A percentile compares a stretch with the other conserved stretches of the same genome.
These are phyloP conservation scores for Lindgomyces ingoldianus DNA, from an alignment of 495 filamentous ascomycete species.

Conservation along the genomic window DNA sequence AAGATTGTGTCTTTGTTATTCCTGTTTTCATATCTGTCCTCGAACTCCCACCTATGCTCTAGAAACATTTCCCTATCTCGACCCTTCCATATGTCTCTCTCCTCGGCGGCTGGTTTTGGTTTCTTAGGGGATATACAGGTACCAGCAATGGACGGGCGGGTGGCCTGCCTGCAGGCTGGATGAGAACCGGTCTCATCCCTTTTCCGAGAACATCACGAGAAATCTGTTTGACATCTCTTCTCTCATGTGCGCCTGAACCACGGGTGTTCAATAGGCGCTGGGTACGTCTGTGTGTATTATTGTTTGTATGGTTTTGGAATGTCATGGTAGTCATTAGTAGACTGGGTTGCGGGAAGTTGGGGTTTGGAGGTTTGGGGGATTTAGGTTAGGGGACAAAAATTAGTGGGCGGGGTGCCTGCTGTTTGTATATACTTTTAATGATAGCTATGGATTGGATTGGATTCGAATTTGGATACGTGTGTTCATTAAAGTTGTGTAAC, in stretches of 20 bases:
- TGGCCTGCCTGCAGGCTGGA: not conserved
- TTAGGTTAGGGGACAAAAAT: not conserved
- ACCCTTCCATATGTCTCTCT: not conserved
- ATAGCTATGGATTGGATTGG: not conserved
- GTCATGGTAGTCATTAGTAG: constrained; percentile 4
- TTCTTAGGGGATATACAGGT: constrained; percentile 22
- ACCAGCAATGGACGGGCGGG: constrained; percentile 30
- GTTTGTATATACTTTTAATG: constrained; percentile 37
- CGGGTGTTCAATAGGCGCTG: constrained; percentile 29
- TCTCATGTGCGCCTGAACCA: constrained; percentile 22
- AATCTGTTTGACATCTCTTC: constrained; percentile 31
- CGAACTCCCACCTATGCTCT: constrained; percentile 9
- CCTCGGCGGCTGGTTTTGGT: constrained; percentile 7
- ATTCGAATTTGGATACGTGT: constrained; percentile 6
- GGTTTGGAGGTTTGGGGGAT: not conserved
- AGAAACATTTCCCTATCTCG: constrained; percentile 12
- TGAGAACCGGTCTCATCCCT: no score
- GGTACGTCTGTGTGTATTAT: constrained; percentile 36
- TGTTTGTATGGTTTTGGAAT: constrained; percentile 24
- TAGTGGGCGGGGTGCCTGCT: not conserved
- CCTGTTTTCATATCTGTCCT: not conserved
- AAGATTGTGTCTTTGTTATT: constrained; percentile 27
- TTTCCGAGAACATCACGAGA: not conserved
- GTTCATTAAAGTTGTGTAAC: not conserved
- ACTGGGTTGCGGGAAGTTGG: not conserved